Evolutionary conservation across 768 basidiomycete species (phyloP), one percentile per base, ranked within the genome.

Genomic region (Lactarius evosmus): DNA sequence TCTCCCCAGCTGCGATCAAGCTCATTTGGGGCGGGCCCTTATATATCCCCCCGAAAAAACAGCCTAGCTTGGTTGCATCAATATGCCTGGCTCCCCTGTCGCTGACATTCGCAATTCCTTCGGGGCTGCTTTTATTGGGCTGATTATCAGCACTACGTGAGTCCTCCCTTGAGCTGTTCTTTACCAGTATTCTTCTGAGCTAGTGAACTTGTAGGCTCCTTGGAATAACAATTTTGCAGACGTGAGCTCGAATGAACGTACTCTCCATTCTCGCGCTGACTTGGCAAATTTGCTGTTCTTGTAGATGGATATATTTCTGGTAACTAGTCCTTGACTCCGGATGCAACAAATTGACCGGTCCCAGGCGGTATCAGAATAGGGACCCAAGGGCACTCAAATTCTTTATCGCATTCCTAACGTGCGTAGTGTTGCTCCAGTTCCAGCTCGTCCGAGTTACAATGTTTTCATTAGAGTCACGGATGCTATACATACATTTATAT

Each of bases 401-500:
- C 7, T 51, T 63, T 19, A 7, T 63, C 17, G 62, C 38, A 6
- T 16, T 44, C 22, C 7, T 63, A 52, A 6, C 57, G 62, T 63
- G 29, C 5, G 61, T 58, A 8, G 17, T 3, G 14, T n/a, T 30
- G 32, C 3, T 19, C n/a, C 7, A 29, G 6, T 27, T 5, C 14
- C 11, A n/a, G 9, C 17, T 17, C 25, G 12, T 17, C 29, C 40
- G 4, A 53, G 11, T 33, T 8, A 2, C 17, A 30, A 38, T 25
- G 11, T 19, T 12, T 22, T 25, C 25, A 16, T 33, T 32, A 80
- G 79, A 69, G 1, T 77, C 16, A 65, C 82, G 62, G 82, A 84
- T 70, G 78, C 79, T 0, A 36, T 74, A 2, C 82, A 84, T 66
- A 68, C 82, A 17, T 68, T 75, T n/a, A 69, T 83, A 3, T 80